Evolutionary conservation across 192 early-diverging fungal species (phyloP).

Genomic region (Backusella tarrabulga): DNA sequence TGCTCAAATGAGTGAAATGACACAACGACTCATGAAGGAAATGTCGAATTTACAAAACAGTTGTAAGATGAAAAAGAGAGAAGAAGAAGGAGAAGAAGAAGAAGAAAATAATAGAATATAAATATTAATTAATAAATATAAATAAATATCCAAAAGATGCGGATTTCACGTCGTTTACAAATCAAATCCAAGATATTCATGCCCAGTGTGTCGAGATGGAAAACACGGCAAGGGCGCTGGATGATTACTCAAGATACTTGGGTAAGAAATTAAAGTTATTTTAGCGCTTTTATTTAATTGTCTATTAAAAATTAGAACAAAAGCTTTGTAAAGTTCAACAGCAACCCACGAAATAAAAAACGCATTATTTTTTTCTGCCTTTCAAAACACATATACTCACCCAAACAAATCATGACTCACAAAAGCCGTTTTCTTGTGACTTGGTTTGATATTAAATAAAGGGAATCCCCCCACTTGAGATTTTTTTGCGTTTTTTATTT

Average conservation of each 20-base stretch:
- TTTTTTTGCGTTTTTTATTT: neutral
- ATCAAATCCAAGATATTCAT: conserved; percentile 34
- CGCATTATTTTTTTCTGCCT: neutral
- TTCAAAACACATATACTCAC: neutral
- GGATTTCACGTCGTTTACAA: conserved; percentile 29
- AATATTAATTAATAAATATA: neutral
- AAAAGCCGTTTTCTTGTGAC: neutral
- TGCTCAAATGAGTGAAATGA: conserved; percentile 35
- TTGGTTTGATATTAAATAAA: neutral
- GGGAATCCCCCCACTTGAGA: neutral
- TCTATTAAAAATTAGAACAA: neutral
- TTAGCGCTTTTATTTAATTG: neutral
- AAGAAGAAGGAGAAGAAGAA: too few relatives aligned
- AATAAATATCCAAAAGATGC: conserved; percentile 11
- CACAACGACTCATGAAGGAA: conserved; percentile 33
- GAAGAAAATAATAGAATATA: neutral
- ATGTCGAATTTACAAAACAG: conserved; percentile 38
- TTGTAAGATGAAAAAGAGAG: conserved; percentile 16
- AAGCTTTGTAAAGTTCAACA: neutral
- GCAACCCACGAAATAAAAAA: neutral
- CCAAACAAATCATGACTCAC: neutral
- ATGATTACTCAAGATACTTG: conserved; percentile 34
- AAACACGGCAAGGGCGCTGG: conserved; percentile 27
- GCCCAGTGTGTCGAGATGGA: conserved; percentile 33
- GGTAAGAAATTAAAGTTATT: conserved; percentile 13